A percentile compares a stretch with the other conserved stretches of the same genome.
Conservation (phyloP, 192 early-diverging fungal species). For the Podila clonocystis region DNA sequence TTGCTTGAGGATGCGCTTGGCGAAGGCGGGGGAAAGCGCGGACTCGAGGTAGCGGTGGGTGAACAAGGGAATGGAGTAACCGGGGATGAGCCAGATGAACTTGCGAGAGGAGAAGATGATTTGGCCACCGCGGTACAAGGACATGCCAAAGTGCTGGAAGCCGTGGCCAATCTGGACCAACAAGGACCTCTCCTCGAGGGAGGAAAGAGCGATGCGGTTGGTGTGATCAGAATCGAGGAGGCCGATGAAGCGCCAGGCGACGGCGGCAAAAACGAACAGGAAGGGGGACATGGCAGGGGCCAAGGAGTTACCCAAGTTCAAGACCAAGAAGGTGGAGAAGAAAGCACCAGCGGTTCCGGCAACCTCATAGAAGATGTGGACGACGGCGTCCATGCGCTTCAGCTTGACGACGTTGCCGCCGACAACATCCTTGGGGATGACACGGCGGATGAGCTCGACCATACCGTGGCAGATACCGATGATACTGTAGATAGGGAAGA, state of each 20-base stretch:
- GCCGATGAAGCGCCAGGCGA: conserved; percentile 59
- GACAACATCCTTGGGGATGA: conserved; percentile 68
- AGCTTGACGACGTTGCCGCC: conserved; percentile 69
- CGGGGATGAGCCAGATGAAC: conserved; percentile 67
- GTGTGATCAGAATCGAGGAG: conserved; percentile 18
- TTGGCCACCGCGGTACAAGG: conserved; percentile 52
- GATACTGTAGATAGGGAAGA: conserved; percentile 59
- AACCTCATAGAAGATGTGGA: conserved; percentile 69
- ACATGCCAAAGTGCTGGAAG: conserved; percentile 54
- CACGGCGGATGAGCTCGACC: conserved; percentile 68
- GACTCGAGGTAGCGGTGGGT: conserved; percentile 67
- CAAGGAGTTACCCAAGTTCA: conserved; percentile 56
- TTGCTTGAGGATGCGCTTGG: conserved; percentile 55
- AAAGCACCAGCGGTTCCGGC: conserved; percentile 68
- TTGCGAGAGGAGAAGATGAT: conserved; percentile 62
- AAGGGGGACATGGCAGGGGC: conserved; percentile 61
- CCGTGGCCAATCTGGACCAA: conserved; percentile 39
- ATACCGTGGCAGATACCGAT: conserved; percentile 65
- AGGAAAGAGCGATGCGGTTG: conserved; percentile 10
- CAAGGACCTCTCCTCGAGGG: conserved; percentile 3
- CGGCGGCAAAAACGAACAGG: conserved; percentile 55
- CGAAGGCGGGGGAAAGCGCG: conserved; percentile 58
- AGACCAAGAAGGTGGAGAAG: conserved; percentile 55
- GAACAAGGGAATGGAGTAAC: conserved; percentile 63
- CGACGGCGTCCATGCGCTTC: conserved; percentile 65